Base-by-base conservation (phyloP, 75 land plant species). In the Selaginella moellendorffii region DNA sequence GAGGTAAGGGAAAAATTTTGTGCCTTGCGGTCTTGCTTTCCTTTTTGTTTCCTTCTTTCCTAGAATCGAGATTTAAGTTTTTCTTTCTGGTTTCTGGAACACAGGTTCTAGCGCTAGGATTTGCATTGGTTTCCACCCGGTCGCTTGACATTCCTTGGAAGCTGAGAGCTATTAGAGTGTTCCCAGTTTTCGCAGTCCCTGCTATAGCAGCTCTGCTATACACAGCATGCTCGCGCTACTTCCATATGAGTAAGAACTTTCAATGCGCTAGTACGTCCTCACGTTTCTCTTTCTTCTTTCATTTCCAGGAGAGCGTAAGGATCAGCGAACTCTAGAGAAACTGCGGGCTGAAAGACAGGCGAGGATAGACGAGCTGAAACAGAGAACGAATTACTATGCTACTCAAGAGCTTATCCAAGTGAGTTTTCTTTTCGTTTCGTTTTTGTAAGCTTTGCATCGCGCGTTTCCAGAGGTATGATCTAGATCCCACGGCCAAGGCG, bases 401-500 rank as follows among this genome's bases (percentile, higher is more conserved):
- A 93, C 96, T 0, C 98, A 86, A 65, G 87, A 85, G 68, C 90
- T 89, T 17, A 95, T 95, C 67, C 99, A 95, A 85, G 99, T 89
- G 59, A 56, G 5, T 21, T 9, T 56, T 56, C 2, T 36, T 5
- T 14, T 36, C 10, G 5, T 5, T 36, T 5, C 14, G 46, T 36
- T 5, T 36, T 14, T 36, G 14, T 36, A 36, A 36, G 46, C 5
- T 36, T 36, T 5, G 5, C 46, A 36, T 14, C 46, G 46, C 14
- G 14, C 19, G 31, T 59, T 66, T n/a, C n/a, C 78, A 95, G 99
- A 82, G 78, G 61, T 95, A 89, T 63, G 99, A 95, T 64, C 81
- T 79, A 64, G 99, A 95, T 73, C 96, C 96, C 26, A 81, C 90
- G 29, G 90, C 90, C 29, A 85, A 89, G 61, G 96, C 85, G 31